Evolutionary conservation across 805 yeast species (phyloP).

Genomic region (Lipomyces mesembrius): DNA sequence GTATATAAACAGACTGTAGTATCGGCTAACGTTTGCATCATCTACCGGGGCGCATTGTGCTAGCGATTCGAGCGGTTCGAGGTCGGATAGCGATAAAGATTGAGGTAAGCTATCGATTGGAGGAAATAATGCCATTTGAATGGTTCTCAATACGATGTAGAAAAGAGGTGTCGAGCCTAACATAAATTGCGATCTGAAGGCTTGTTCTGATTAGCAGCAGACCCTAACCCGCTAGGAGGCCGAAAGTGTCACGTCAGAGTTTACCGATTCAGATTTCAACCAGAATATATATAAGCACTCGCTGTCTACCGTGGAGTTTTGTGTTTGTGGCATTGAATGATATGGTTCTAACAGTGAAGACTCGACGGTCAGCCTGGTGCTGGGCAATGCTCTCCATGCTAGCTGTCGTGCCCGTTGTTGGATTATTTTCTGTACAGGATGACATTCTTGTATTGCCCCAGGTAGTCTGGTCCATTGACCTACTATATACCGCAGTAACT

Average conservation of each 20-base stretch:
- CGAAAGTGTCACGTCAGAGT: no score
- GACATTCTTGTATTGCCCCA: conserved; percentile 37
- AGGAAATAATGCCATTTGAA: neutral
- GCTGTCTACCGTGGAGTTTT: neutral
- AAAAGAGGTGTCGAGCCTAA: no score
- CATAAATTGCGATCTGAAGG: no score
- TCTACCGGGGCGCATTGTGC: neutral
- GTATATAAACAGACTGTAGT: conserved; percentile 15
- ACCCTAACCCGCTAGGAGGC: no score
- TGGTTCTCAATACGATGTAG: neutral
- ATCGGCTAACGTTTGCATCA: neutral
- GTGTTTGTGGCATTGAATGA: neutral
- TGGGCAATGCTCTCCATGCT: neutral
- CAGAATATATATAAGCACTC: neutral
- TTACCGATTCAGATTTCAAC: no score
- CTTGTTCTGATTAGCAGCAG: no score
- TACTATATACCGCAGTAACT: neutral
- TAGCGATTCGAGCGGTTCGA: conserved; percentile 12
- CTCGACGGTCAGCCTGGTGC: neutral
- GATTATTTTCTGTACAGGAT: conserved; percentile 33
- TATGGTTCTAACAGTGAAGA: neutral
- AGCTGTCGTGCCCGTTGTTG: neutral
- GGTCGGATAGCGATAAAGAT: neutral
- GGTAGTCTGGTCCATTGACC: conserved; percentile 9
- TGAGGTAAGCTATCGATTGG: neutral